Conservation (phyloP, 176 grass and related monocot species). For the Aegilops sharonensis region DNA sequence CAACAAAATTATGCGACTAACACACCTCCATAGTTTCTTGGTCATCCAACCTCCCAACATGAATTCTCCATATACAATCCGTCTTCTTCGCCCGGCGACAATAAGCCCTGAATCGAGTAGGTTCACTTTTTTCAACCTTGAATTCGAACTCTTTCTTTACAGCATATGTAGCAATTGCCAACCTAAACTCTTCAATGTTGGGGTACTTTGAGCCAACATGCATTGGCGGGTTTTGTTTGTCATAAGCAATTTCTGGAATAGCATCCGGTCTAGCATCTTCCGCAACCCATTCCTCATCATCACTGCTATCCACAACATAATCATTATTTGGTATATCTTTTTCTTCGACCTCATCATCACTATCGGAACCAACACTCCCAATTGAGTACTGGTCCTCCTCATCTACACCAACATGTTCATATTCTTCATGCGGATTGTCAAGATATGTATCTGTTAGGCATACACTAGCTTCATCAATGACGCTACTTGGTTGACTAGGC, state of each 20-base stretch:
- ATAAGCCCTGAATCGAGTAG: background rate
- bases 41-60: background rate
- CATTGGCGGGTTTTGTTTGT: too few species aligned
- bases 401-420: background rate
- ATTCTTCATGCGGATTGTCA: background rate
- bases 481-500: too few species aligned
- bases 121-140: background rate
- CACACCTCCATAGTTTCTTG: background rate
- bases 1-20: too few species aligned
- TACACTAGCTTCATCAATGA: too few species aligned
- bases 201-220: too few species aligned
- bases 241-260: too few species aligned
- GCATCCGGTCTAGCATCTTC: too few species aligned
- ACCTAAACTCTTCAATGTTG: too few species aligned
- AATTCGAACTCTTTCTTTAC: background rate
- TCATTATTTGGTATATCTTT: background rate
- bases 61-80: background rate
- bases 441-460: background rate
- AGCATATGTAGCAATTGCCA: too few species aligned
- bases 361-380: background rate
- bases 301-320: background rate
- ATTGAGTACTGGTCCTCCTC: background rate
- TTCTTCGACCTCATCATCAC: background rate
- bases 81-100: background rate
- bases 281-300: background rate